phyloP scores from a whole-genome alignment of 106 monocot genomes.

The Narthecium ossifragum region DNA sequence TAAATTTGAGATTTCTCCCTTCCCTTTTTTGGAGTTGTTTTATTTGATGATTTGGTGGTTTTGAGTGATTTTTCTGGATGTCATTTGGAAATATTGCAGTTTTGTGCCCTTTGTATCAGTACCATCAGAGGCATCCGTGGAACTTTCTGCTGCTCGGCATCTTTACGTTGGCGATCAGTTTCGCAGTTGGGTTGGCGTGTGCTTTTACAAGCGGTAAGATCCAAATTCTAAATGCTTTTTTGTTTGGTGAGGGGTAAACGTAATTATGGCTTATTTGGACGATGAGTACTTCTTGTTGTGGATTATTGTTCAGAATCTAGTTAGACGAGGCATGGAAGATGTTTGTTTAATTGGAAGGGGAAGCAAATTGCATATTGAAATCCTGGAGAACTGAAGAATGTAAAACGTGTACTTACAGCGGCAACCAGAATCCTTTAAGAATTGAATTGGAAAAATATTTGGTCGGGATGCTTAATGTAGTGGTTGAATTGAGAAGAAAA shows the following conservation, averaged over 20 bases:
- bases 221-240: neutral
- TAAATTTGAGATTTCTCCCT: slow-evolving; percentile 2
- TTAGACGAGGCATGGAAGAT: no score
- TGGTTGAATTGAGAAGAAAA: no score
- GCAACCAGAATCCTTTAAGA: no score
- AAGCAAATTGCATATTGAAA: no score
- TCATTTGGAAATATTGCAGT: slow-evolving; percentile 37
- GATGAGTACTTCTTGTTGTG: no score
- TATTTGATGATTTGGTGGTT: neutral
- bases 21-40: neutral
- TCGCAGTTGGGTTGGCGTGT: slow-evolving; percentile 70
- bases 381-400: no score
- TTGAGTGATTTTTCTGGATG: neutral
- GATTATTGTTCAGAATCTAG: no score
- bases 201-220: slow-evolving; percentile 76
- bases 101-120: slow-evolving; percentile 57
- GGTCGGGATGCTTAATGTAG: no score
- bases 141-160: slow-evolving; percentile 66
- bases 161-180: slow-evolving; percentile 72
- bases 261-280: no score
- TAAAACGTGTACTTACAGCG: no score
- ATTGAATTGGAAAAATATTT: no score
- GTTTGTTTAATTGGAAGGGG: no score
- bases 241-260: neutral
- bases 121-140: slow-evolving; percentile 60